Evolutionary conservation across 164 flowering plant species (phyloP), one percentile per base, ranked within the genome.

Genomic region (Buxus sempervirens): DNA sequence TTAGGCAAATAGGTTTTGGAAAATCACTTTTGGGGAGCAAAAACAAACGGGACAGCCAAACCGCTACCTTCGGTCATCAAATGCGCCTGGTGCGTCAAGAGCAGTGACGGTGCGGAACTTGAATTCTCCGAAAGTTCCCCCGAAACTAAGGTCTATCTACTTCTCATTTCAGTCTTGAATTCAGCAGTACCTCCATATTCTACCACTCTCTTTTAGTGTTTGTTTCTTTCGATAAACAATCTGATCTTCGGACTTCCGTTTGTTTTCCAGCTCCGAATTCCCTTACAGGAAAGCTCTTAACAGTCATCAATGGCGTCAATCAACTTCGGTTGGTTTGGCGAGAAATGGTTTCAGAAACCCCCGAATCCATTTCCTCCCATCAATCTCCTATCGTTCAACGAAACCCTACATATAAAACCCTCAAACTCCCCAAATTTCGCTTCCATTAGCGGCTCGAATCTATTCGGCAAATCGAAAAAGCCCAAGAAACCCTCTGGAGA

Each of bases 331-430:
- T 85, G 92, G 71, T 86, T 93, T 51, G 85, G 80, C 21, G 82
- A 78, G 18, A 81, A 81, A 79, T 93, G 98, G 98, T 93, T 93
- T 78, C 64, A 67, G 7, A 88, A 82, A 75, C 97, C 97, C 59
- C 78, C 73, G 18, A 82, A 82, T 58, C 92, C 89, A 1, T 15
- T 82, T 58, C 65, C 77, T 18, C 79, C 83, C 41, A 23, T 82
- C 36, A 78, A 77, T 60, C 70, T 82, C 69, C 53, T 74, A 76
- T 64, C 85, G 0, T 58, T 80, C 61, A 15, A 61, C 6, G 61
- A 74, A 6, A 70, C 81, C 7, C 65, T 66, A 48, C 53, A 75
- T 75, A 57, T 45, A 22, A 72, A 63, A 60, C 57, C 79, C 71
- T 71, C 74, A 2, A 64, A 49, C 62, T 16, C 78, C 65, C 77